A percentile compares a stretch with the other conserved stretches of the same genome.
These are phyloP conservation scores for Elongisporangium undulatum DNA, from an alignment of 352 stramenopile genomes.

Conservation along the genomic window DNA sequence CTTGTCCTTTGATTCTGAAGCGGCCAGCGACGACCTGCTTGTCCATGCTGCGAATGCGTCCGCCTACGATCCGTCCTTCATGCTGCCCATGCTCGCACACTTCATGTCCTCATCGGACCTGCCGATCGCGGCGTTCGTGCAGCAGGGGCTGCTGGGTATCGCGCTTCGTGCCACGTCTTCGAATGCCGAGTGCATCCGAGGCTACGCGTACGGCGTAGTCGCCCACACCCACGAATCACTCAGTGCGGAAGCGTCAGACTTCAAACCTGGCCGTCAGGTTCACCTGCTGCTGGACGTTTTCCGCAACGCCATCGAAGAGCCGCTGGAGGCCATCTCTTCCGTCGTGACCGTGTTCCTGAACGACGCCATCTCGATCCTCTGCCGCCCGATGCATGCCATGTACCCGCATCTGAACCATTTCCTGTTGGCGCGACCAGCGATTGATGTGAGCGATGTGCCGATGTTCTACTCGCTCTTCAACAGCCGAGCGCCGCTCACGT, in stretches of 20 bases:
- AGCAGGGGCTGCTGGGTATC: slow-evolving; percentile 67
- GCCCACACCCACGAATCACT: slow-evolving; percentile 73
- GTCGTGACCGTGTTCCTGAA: slow-evolving; percentile 84
- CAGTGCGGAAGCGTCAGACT: slow-evolving; percentile 50
- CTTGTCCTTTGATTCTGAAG: slow-evolving; percentile 17
- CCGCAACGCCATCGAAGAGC: slow-evolving; percentile 47
- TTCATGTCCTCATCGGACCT: slow-evolving; percentile 74
- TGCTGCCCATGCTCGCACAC: slow-evolving; percentile 72
- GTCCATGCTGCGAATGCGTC: slow-evolving; percentile 6
- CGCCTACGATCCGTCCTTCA: slow-evolving; percentile 70
- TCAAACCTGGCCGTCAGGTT: slow-evolving; percentile 72
- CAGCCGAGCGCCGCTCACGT: slow-evolving; percentile 59
- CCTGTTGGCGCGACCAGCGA: slow-evolving; percentile 63
- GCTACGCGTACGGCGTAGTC: slow-evolving; percentile 70
- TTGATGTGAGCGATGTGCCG: slow-evolving; percentile 78
- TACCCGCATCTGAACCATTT: slow-evolving; percentile 85
- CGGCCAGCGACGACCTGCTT: slow-evolving; percentile 16
- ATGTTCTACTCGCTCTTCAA: slow-evolving; percentile 91
- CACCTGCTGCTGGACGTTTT: slow-evolving; percentile 79
- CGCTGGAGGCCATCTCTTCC: slow-evolving; percentile 58
- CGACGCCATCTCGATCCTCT: slow-evolving; percentile 64
- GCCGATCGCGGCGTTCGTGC: slow-evolving; percentile 43
- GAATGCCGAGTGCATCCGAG: slow-evolving; percentile 39
- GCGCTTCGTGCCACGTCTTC: slow-evolving; percentile 74
- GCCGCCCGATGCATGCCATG: slow-evolving; percentile 60